Conservation (phyloP, 768 basidiomycete genomes). For the Boletus barrowsii region DNA sequence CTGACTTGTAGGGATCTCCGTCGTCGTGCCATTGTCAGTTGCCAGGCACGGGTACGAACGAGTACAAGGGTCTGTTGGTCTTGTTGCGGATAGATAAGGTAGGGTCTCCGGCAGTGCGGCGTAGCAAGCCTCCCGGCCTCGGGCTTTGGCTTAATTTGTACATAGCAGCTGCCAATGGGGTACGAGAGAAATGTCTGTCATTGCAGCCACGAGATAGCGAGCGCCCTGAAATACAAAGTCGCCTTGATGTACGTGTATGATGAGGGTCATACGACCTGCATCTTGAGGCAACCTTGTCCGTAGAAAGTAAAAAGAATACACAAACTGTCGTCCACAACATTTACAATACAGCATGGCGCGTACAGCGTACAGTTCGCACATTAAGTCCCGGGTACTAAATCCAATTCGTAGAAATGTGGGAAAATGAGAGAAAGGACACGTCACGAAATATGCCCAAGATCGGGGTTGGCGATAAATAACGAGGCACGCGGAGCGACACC, state of each 20-base stretch:
- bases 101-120: slow-evolving; percentile 2
- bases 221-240: neutral
- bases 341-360: slow-evolving; percentile 7
- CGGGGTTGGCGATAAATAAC: slow-evolving; percentile 73
- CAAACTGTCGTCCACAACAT: neutral
- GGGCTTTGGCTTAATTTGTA: neutral
- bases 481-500: slow-evolving; percentile 62
- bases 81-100: neutral
- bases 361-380: slow-evolving; percentile 1
- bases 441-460: slow-evolving; percentile 18
- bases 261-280: neutral
- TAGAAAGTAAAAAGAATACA: slow-evolving; percentile 1
- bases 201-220: neutral
- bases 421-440: neutral
- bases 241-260: neutral
- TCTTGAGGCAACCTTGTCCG: neutral
- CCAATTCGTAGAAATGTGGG: neutral
- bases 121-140: neutral
- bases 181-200: neutral
- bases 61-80: neutral
- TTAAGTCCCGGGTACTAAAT: neutral
- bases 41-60: slow-evolving; percentile 12
- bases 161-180: neutral
- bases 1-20: neutral
- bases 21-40: slow-evolving; percentile 4